A percentile compares a stretch with the other conserved stretches of the same genome.
phyloP scores from a whole-genome alignment of 2,329 filamentous ascomycete genomes.

The Dactylellina haptotyla region DNA sequence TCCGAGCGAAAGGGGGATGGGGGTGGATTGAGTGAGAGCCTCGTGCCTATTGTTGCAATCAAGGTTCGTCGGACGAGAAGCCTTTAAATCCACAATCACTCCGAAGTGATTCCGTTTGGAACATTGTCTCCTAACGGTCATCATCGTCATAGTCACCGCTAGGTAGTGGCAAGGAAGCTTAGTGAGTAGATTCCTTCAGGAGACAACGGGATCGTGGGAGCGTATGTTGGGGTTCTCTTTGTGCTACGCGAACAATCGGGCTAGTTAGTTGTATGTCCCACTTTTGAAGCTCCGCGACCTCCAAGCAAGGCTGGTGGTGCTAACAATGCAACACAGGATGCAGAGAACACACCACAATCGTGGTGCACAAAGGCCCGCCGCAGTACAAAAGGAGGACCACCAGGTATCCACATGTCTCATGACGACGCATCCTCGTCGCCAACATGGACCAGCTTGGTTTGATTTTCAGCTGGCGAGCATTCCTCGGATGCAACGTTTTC shows the following conservation, averaged over 20 bases:
- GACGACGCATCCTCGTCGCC: slow-evolving; percentile 37
- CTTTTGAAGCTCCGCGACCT: background rate
- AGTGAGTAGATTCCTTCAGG: slow-evolving; percentile 19
- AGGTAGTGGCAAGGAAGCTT: background rate
- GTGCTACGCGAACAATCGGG: too few relatives aligned
- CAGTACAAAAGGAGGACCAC: slow-evolving; percentile 14
- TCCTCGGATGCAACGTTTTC: slow-evolving; percentile 52
- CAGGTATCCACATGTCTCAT: slow-evolving; percentile 51
- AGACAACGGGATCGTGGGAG: background rate
- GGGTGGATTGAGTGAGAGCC: background rate
- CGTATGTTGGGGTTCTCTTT: too few relatives aligned
- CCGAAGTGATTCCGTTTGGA: slow-evolving; percentile 48
- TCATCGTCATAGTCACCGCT: background rate
- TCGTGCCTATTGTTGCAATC: background rate
- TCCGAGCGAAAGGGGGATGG: slow-evolving; percentile 34
- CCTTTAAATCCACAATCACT: slow-evolving; percentile 48
- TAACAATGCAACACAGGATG: too few relatives aligned
- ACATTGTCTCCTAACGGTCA: background rate
- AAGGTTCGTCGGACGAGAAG: slow-evolving; percentile 24
- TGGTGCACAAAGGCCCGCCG: background rate
- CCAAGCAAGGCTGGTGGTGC: background rate
- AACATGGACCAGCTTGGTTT: slow-evolving; percentile 1
- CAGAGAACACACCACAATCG: too few relatives aligned
- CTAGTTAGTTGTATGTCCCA: background rate
- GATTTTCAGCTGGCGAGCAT: slow-evolving; percentile 35